Percentiles rank a stretch among this genome's conserved stretches.
Evolutionary conservation across 2,329 filamentous ascomycete genomes (phyloP).

Genomic region (Diaporthe sp.): DNA sequence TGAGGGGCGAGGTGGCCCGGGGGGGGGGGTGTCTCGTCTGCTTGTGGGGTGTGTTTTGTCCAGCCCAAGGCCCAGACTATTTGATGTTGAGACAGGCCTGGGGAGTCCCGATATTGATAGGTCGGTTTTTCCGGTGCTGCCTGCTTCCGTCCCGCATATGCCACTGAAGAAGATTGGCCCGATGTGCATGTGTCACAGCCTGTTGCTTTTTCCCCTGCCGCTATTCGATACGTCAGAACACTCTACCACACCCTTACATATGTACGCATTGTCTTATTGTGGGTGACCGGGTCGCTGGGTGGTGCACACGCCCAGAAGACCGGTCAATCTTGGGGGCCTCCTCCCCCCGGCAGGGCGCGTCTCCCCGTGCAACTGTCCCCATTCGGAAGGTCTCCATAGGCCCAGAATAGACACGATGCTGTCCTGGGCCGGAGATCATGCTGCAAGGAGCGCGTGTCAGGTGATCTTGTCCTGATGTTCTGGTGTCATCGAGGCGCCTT

Average conservation of each 20-base stretch:
- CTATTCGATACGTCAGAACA: constrained; percentile 18
- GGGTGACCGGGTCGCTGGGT: constrained; percentile 5
- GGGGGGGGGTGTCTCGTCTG: background rate
- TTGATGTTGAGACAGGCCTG: constrained; percentile 25
- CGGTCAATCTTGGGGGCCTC: background rate
- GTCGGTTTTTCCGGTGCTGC: constrained; percentile 29
- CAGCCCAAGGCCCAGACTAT: constrained; percentile 2
- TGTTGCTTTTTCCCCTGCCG: constrained; percentile 22
- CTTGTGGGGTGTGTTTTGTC: background rate
- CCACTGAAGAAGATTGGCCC: constrained; percentile 33
- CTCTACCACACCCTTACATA: constrained; percentile 20
- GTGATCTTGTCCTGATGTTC: constrained; percentile 21
- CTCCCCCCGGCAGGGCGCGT: background rate
- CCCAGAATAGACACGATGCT: constrained; percentile 23
- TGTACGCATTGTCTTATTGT: constrained; percentile 22
- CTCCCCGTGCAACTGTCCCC: constrained; percentile 11
- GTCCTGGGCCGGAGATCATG: background rate
- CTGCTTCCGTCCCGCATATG: constrained; percentile 29
- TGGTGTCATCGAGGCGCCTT: constrained; percentile 15
- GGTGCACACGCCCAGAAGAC: background rate
- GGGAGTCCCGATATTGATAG: constrained; percentile 29
- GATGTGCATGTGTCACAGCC: constrained; percentile 28
- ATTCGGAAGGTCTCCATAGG: constrained; percentile 4
- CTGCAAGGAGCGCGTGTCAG: constrained; percentile 1
- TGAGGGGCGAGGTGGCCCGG: background rate